These are phyloP conservation scores for Dryadomyces sulphureus DNA, from an alignment of 2,329 filamentous ascomycete genomes.

Conservation along the genomic window DNA sequence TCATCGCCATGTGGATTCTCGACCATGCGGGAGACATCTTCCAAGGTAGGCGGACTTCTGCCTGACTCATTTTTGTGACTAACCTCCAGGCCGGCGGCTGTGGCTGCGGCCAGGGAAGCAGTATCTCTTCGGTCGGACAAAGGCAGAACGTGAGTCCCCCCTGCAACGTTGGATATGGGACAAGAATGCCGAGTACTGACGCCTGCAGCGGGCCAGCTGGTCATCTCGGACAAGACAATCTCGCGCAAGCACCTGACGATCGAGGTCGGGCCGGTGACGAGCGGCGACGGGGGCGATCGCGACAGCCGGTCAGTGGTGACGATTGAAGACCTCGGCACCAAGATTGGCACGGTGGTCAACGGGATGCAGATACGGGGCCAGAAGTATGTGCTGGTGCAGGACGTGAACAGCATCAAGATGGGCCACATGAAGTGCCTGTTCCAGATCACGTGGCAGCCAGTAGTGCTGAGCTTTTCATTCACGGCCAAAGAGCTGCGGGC, in stretches of 20 bases:
- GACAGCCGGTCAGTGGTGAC: conserved; percentile 51
- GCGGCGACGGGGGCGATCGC: conserved; percentile 51
- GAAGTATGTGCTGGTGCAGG: conserved; percentile 37
- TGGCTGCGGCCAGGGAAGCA: conserved; percentile 79
- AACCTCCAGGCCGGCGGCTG: conserved; percentile 45
- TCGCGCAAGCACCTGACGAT: conserved; percentile 82
- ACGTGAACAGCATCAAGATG: conserved; percentile 52
- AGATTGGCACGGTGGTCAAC: conserved; percentile 69
- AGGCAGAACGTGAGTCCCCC: conserved; percentile 39
- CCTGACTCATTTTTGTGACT: neutral
- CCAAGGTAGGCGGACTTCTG: conserved; percentile 19
- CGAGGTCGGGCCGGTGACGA: conserved; percentile 47
- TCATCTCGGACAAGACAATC: conserved; percentile 66
- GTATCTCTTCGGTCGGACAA: conserved; percentile 74
- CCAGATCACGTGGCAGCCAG: conserved; percentile 61
- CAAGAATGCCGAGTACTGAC: neutral
- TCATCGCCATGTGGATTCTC: conserved; percentile 46
- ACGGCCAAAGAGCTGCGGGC: conserved; percentile 54
- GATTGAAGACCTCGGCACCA: conserved; percentile 69
- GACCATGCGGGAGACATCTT: conserved; percentile 42
- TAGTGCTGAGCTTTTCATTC: conserved; percentile 71
- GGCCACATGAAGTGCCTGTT: conserved; percentile 55
- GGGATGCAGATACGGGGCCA: conserved; percentile 53
- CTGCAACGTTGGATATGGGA: neutral
- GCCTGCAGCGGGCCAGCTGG: conserved; percentile 44